phyloP scores from a whole-genome alignment of 176 grass and related monocot genomes.

The Avena eriantha region DNA sequence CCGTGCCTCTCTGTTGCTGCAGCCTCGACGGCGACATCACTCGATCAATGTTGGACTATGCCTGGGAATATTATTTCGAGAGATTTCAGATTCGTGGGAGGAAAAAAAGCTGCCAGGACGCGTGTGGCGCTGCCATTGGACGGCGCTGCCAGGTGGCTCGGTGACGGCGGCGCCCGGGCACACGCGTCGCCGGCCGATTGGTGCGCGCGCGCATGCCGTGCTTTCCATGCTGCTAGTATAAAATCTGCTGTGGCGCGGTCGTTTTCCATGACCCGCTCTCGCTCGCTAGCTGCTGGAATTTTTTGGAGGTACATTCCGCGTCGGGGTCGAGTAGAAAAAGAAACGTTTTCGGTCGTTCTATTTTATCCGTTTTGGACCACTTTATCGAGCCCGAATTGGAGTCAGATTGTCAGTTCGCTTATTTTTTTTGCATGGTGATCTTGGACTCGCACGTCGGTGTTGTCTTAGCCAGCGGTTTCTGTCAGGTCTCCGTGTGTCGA shows the following conservation, averaged over 20 bases:
- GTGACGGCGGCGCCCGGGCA: background rate
- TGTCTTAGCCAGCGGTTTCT: background rate
- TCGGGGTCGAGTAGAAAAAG: background rate
- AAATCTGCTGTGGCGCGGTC: constrained; percentile 34
- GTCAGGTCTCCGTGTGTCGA: background rate
- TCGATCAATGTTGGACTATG: too few species aligned
- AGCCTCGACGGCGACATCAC: background rate
- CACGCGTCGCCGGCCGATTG: constrained; percentile 1
- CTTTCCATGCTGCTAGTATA: constrained; percentile 30
- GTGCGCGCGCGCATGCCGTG: background rate
- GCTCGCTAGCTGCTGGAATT: background rate
- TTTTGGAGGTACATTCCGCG: background rate
- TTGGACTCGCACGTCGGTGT: background rate
- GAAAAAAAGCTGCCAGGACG: background rate
- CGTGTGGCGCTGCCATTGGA: constrained; percentile 1
- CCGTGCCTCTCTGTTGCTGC: background rate
- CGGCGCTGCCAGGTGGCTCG: background rate
- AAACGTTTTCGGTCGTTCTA: background rate
- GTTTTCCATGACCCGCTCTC: background rate
- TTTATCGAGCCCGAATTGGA: background rate
- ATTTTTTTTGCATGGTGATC: background rate
- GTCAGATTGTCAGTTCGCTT: background rate
- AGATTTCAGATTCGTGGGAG: too few species aligned
- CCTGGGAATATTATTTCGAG: background rate
- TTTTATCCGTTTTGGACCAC: background rate